phyloP scores from a whole-genome alignment of 179 eudicot genomes.

The Dionaea muscipula region DNA sequence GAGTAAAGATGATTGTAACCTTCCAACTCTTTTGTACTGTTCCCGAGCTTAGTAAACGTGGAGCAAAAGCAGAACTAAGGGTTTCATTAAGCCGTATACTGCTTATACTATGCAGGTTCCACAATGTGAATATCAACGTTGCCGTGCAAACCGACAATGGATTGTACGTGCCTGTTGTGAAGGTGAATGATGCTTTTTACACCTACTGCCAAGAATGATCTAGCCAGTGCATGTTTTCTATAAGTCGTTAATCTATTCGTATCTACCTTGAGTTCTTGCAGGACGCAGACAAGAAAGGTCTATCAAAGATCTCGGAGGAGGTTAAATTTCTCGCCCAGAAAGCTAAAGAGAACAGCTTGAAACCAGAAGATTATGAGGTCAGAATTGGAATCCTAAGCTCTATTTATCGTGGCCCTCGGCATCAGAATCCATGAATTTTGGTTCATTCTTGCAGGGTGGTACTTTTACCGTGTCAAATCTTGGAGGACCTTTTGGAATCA shows the following conservation, averaged over 20 bases:
- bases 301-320: slow-evolving; percentile 67
- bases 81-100: background rate
- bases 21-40: background rate
- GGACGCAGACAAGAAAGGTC: slow-evolving; percentile 98
- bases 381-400: background rate
- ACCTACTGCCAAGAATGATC: background rate
- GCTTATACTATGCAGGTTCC: slow-evolving; percentile 42
- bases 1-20: slow-evolving; percentile 17
- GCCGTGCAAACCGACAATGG: slow-evolving; percentile 99
- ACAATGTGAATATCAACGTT: slow-evolving; percentile 71
- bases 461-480: slow-evolving; percentile 89
- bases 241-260: too few species aligned
- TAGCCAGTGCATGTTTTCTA: background rate
- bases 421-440: too few species aligned
- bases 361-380: slow-evolving; percentile 93
- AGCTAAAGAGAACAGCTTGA: slow-evolving; percentile 80
- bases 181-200: slow-evolving; percentile 33
- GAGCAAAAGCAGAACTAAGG: background rate
- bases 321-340: slow-evolving; percentile 76
- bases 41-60: background rate
- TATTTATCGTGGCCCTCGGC: background rate
- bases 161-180: slow-evolving; percentile 76
- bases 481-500: slow-evolving; percentile 96
- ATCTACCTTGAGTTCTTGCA: slow-evolving; percentile 18
- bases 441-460: slow-evolving; percentile 53